Evolutionary conservation across 129 eudicot species (phyloP).

Genomic region (Escallonia rubra): DNA sequence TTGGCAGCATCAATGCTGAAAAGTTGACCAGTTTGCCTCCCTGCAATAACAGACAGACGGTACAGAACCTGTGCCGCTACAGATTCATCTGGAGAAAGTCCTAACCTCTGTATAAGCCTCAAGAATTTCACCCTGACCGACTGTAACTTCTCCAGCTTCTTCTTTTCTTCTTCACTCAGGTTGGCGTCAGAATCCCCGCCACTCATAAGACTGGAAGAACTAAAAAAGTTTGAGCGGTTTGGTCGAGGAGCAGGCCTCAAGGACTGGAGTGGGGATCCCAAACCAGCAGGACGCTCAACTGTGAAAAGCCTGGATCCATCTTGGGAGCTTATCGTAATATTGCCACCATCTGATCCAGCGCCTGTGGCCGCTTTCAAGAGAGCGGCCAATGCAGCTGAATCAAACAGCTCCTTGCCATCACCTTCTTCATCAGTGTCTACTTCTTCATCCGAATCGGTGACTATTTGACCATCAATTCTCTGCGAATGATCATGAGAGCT

Average conservation of each 20-base stretch:
- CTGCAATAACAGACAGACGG: constrained; percentile 70
- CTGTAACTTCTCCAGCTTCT: constrained; percentile 78
- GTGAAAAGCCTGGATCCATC: constrained; percentile 89
- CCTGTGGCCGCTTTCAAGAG: constrained; percentile 92
- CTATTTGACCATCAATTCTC: constrained; percentile 72
- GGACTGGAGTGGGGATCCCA: constrained; percentile 70
- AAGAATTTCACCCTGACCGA: constrained; percentile 71
- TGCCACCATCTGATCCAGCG: constrained; percentile 61
- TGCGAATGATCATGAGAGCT: constrained; percentile 47
- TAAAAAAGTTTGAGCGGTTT: constrained; percentile 40
- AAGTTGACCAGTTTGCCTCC: constrained; percentile 61
- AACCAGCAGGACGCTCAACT: constrained; percentile 89
- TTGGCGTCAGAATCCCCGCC: constrained; percentile 48
- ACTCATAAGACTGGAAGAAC: constrained; percentile 28
- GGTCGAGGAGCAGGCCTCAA: constrained; percentile 61
- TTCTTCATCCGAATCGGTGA: constrained; percentile 90
- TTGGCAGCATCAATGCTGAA: constrained; percentile 77
- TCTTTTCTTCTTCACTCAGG: constrained; percentile 80
- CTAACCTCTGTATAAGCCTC: constrained; percentile 77
- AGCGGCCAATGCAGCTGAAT: constrained; percentile 90
- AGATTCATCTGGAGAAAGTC: constrained; percentile 70
- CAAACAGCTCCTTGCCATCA: constrained; percentile 75
- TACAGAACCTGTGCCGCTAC: constrained; percentile 85
- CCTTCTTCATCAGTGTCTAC: constrained; percentile 75
- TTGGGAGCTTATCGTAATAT: constrained; percentile 63